Evolutionary conservation across 768 basidiomycete species (phyloP), one percentile per base, ranked within the genome.

Genomic region (Cytidiella melzeri): DNA sequence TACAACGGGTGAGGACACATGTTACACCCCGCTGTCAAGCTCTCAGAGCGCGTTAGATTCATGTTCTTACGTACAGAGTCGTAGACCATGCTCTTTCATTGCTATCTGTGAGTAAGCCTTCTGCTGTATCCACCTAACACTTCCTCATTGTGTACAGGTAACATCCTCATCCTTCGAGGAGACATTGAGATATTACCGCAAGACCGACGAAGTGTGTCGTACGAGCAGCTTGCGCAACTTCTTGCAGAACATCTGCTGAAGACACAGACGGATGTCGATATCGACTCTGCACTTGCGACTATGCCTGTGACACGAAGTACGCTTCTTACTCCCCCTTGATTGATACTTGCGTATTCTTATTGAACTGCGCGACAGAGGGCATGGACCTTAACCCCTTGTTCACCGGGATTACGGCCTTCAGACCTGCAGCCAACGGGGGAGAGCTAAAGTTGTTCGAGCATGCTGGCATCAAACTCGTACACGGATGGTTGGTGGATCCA

Each of bases 351-450:
- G 13, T 41, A 6, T 27, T 25, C 34, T 20, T 30, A 27, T n/a
- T 15, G 11, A 1, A 2, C 10, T 10, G 6, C 13, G 15, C 23
- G 13, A 12, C 48, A 90, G 86, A 80, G 74, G 93, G 93, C 11
- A 87, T 96, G 74, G 87, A 93, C 61, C 71, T 96, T 40, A 92
- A 96, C 57, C 90, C 92, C 1, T 65, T 81, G 0, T 96, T 96
- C 63, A 86, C 83, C 0, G 76, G 76, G 0, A 61, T 82, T 5
- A 77, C 76, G 2, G 75, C 80, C 0, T 93, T 94, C 62, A 73
- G 78, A 11, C 85, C 89, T 1, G 67, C 67, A 0, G 78, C 76
- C 1, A 73, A 74, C 24, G 80, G 80, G 0, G 91, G 88, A 1
- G 93, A 90, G 60, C 77, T 96, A 39, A 80, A 86, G 51, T 77